Percentiles rank a stretch among this genome's conserved stretches.
Evolutionary conservation across 1,284 basidiomycete genomes (phyloP).

Genomic region (Moesziomyces aphidis): DNA sequence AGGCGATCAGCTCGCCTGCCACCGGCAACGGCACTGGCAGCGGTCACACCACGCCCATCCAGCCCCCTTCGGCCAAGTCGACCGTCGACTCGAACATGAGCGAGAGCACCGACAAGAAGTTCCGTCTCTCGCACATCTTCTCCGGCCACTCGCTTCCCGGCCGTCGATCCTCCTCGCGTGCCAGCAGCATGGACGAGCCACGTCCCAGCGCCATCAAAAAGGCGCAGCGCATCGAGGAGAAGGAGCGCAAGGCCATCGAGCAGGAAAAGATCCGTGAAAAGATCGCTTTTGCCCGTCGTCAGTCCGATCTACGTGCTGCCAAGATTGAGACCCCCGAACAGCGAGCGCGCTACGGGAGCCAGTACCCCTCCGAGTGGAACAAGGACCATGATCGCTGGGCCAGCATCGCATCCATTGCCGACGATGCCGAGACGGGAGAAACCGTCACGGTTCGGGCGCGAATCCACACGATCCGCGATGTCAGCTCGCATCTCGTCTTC

Average conservation of each 20-base stretch:
- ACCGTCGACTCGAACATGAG: slow-evolving; percentile 28
- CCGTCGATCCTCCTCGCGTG: slow-evolving; percentile 27
- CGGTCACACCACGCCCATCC: slow-evolving; percentile 20
- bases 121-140: slow-evolving; percentile 50
- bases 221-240: slow-evolving; percentile 43
- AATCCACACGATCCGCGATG: slow-evolving; percentile 59
- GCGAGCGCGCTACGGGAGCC: slow-evolving; percentile 51
- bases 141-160: slow-evolving; percentile 24
- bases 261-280: slow-evolving; percentile 27
- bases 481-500: slow-evolving; percentile 60
- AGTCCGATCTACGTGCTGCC: slow-evolving; percentile 50
- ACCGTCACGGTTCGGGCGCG: slow-evolving; percentile 53
- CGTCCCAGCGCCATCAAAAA: slow-evolving; percentile 44
- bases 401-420: slow-evolving; percentile 31
- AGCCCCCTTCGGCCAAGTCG: slow-evolving; percentile 20
- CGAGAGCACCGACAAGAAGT: slow-evolving; percentile 34
- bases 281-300: slow-evolving; percentile 38
- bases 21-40: slow-evolving; percentile 15
- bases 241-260: slow-evolving; percentile 48
- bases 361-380: slow-evolving; percentile 41
- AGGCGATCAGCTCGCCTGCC: slow-evolving; percentile 8
- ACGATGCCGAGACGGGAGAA: slow-evolving; percentile 41
- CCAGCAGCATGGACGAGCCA: slow-evolving; percentile 37
- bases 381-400: slow-evolving; percentile 33
- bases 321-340: slow-evolving; percentile 57